phyloP scores from a whole-genome alignment of 306 rosid genomes.

The Betula pendula region DNA sequence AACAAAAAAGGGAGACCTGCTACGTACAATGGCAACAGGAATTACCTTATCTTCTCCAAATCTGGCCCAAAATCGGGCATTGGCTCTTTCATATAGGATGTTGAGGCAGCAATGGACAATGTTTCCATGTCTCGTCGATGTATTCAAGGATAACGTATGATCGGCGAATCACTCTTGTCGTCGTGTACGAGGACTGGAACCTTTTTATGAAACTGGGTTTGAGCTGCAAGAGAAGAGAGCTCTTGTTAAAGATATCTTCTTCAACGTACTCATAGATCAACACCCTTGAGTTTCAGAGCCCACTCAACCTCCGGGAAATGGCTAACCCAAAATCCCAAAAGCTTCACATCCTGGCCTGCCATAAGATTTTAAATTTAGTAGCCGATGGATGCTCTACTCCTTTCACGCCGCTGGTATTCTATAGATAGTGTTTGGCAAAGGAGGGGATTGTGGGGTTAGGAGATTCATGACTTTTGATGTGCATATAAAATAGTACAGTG shows the following conservation, averaged over 20 bases:
- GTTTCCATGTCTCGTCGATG: constrained; percentile 5
- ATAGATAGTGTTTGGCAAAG: too few species aligned
- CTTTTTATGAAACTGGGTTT: not conserved
- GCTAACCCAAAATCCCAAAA: constrained; percentile 51
- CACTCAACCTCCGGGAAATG: constrained; percentile 44
- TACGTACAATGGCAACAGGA: too few species aligned
- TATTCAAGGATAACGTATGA: constrained; percentile 1
- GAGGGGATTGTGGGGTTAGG: too few species aligned
- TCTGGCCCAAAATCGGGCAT: constrained; percentile 12
- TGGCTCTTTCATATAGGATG: constrained; percentile 10
- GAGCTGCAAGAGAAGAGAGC: constrained; percentile 1
- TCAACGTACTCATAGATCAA: constrained; percentile 47
- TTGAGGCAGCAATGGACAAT: constrained; percentile 6
- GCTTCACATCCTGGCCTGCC: constrained; percentile 27
- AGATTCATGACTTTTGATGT: too few species aligned
- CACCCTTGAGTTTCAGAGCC: constrained; percentile 45
- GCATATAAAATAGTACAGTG: too few species aligned
- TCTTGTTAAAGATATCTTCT: constrained; percentile 12
- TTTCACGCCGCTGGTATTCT: too few species aligned
- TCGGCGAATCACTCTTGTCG: too few species aligned
- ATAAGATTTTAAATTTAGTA: too few species aligned
- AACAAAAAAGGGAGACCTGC: too few species aligned
- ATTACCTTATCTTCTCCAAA: constrained; percentile 22
- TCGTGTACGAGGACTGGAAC: constrained; percentile 14
- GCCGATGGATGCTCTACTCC: too few species aligned